Base-by-base conservation (phyloP, 768 basidiomycete species). In the Hygrocybe coccinea region DNA sequence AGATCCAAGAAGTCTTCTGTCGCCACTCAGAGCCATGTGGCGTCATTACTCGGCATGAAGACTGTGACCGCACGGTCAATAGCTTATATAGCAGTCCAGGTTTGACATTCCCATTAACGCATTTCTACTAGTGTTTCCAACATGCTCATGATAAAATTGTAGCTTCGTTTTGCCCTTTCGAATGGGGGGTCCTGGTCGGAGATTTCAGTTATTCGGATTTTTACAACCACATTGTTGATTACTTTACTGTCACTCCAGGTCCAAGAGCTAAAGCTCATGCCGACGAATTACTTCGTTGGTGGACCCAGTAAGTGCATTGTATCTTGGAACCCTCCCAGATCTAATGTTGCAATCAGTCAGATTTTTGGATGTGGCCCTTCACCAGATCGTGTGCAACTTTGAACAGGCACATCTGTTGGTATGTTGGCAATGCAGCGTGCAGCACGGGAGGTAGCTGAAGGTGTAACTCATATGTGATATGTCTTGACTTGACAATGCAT, bases 61-160 rank as follows among this genome's bases (percentile, higher is more conserved):
- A 9, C 24, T 6, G 55, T 56, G 17, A 56, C 55, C 7, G 33
- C 47, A 19, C 48, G 47, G 10, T 19, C 48, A 11, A 50, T 56
- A 21, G 55, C 55, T 15, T 56, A 56, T 34, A 35, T 56, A 19
- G 55, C 55, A 25, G 55, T 56, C 19, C 55, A 49, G 47, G 55
- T 56, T 29, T 29, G 29, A 29, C 29, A 29, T 29, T 29, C 29
- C 29, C 29, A 29, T 29, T 8, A 29, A 29, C n/a, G n/a, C n/a
- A n/a, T n/a, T n/a, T n/a, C n/a, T n/a, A n/a, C 29, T 29, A 29
- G 29, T 29, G 8, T 29, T 29, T 29, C 29, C 29, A 29, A 29
- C 29, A 29, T 29, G 29, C 29, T 29, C 29, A 29, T 29, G 29
- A 29, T 29, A 29, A 29, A 29, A 29, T 29, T 29, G 29, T 29